Evolutionary conservation across 2,329 filamentous ascomycete species (phyloP).

Genomic region (Aspergillus arachidicola): DNA sequence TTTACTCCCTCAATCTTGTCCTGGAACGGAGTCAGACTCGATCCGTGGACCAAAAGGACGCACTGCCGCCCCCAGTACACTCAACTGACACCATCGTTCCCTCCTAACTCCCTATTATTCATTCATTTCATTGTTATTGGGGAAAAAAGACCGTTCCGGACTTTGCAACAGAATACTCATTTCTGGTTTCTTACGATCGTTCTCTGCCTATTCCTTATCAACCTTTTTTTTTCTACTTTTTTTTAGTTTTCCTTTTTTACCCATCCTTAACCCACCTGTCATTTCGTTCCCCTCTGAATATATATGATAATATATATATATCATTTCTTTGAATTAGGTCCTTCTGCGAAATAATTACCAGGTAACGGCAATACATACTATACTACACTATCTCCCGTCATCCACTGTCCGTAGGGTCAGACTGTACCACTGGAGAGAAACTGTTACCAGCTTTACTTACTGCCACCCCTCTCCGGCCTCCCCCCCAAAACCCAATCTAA

Average conservation of each 20-base stretch:
- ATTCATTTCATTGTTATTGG: constrained; percentile 5
- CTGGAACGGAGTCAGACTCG: constrained; percentile 21
- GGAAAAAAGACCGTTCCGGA: constrained; percentile 5
- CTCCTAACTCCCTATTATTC: not conserved
- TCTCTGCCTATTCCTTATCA: constrained; percentile 6
- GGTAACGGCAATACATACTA: not conserved
- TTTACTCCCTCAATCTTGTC: constrained; percentile 6
- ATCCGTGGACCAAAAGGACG: constrained; percentile 18
- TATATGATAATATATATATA: not conserved
- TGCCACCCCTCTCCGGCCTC: constrained; percentile 19
- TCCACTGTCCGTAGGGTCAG: not conserved
- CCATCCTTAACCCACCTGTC: not conserved
- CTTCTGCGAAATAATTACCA: not conserved
- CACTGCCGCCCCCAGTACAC: constrained; percentile 4
- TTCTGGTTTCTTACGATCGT: not conserved
- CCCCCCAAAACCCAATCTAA: constrained; percentile 19
- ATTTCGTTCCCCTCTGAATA: not conserved
- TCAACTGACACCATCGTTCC: not conserved
- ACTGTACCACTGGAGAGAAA: constrained; percentile 6
- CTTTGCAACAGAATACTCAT: constrained; percentile 1
- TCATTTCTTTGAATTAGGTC: not conserved
- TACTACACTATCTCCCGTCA: constrained; percentile 4
- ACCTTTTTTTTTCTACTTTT: not conserved
- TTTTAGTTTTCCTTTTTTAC: not conserved
- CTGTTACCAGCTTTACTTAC: constrained; percentile 6